Percentiles rank a stretch among this genome's conserved stretches.
Conservation (phyloP, 2,329 filamentous ascomycete genomes). For the Colletotrichum echinochloae region DNA sequence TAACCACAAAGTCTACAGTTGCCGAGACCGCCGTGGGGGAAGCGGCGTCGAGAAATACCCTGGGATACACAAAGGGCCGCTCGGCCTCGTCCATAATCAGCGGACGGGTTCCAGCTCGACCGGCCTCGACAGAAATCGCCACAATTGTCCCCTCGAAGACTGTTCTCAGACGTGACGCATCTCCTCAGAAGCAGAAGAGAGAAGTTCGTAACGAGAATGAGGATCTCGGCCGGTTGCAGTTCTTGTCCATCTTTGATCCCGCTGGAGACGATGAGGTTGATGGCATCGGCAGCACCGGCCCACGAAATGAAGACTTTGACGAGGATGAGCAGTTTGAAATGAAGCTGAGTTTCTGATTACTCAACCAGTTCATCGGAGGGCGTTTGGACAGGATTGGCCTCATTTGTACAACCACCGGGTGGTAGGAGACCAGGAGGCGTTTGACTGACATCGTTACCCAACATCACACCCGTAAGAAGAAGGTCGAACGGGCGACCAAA, state of each 20-base stretch:
- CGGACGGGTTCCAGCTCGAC: constrained; percentile 35
- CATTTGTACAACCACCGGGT: constrained; percentile 20
- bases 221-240: constrained; percentile 59
- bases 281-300: constrained; percentile 47
- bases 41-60: constrained; percentile 80
- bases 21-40: constrained; percentile 72
- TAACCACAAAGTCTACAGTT: constrained; percentile 60
- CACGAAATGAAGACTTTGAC: constrained; percentile 56
- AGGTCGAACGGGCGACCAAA: constrained; percentile 12
- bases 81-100: constrained; percentile 60
- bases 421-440: constrained; percentile 33
- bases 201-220: constrained; percentile 46
- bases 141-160: constrained; percentile 7
- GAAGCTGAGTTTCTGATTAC: constrained; percentile 51
- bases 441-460: constrained; percentile 29
- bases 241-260: constrained; percentile 69
- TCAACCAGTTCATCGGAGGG: constrained; percentile 6
- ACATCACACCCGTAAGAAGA: constrained; percentile 17
- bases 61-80: constrained; percentile 87
- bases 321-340: constrained; percentile 70
- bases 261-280: constrained; percentile 61
- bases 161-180: constrained; percentile 35
- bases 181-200: constrained; percentile 39
- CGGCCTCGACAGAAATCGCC: constrained; percentile 17
- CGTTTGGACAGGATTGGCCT: constrained; percentile 33